Conservation (phyloP, 2,329 filamentous ascomycete species). For the Clonostachys chloroleuca region DNA sequence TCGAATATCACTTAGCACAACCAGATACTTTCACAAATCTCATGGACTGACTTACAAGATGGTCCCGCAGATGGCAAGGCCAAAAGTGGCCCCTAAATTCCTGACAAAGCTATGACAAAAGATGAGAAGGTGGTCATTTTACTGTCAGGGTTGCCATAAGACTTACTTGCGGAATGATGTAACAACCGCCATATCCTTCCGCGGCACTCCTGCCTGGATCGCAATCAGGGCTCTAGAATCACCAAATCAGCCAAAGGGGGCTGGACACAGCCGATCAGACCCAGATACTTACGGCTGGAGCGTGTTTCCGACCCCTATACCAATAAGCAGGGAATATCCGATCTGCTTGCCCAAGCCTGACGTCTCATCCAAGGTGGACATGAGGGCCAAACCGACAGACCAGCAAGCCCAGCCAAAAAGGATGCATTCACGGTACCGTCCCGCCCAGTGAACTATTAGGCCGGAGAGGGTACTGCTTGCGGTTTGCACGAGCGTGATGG, state of each 20-base stretch:
- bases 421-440: constrained; percentile 48
- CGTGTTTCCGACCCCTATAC: constrained; percentile 46
- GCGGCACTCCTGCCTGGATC: constrained; percentile 51
- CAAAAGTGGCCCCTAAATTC: constrained; percentile 30
- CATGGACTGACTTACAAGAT: constrained; percentile 20
- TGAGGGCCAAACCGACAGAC: constrained; percentile 45
- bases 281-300: constrained; percentile 35
- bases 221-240: constrained; percentile 36
- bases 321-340: constrained; percentile 47
- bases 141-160: not conserved
- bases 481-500: constrained; percentile 36
- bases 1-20: constrained; percentile 4
- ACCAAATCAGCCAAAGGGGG: constrained; percentile 1
- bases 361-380: constrained; percentile 42
- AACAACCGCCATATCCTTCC: constrained; percentile 34
- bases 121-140: not conserved
- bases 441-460: constrained; percentile 45
- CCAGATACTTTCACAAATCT: too few species aligned
- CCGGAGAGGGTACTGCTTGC: constrained; percentile 44
- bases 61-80: constrained; percentile 30
- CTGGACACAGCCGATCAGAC: not conserved
- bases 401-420: constrained; percentile 47
- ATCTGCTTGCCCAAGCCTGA: constrained; percentile 48
- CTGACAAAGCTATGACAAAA: constrained; percentile 24
- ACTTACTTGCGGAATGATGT: constrained; percentile 37